A percentile compares a stretch with the other conserved stretches of the same genome.
Conservation (phyloP, 345 rosid species). For the Gossypium anomalum region DNA sequence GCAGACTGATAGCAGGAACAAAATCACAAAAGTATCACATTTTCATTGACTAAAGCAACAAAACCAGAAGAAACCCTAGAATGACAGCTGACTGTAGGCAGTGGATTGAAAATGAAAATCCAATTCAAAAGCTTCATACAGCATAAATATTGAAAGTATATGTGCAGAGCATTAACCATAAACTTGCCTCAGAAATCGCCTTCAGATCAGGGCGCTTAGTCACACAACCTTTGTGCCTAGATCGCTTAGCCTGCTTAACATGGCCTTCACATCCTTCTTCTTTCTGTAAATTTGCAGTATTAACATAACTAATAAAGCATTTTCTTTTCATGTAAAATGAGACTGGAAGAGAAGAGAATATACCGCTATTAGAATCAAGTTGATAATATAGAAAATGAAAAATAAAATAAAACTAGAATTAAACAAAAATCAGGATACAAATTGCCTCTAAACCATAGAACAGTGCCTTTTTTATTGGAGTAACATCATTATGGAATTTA, state of each 20-base stretch:
- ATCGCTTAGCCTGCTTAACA: neutral
- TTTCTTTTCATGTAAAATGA: neutral
- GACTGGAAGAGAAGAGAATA: neutral
- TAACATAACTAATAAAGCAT: neutral
- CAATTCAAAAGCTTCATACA: neutral
- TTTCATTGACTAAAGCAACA: neutral
- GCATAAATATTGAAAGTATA: neutral
- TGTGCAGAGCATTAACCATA: conserved; percentile 3
- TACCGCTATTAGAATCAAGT: neutral
- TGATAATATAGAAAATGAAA: neutral
- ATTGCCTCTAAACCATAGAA: neutral
- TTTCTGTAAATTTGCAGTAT: conserved; percentile 6
- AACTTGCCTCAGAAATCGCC: conserved; percentile 19
- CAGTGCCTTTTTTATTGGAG: neutral
- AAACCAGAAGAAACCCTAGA: neutral
- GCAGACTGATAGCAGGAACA: neutral
- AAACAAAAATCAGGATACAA: neutral
- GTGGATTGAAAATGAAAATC: neutral
- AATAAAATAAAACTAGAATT: neutral
- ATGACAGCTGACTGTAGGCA: neutral
- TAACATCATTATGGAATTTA: neutral
- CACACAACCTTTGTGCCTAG: neutral
- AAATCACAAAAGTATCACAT: neutral
- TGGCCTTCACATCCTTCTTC: neutral
- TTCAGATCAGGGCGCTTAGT: conserved; percentile 17